These are phyloP conservation scores for Kodamaea neixiangensis DNA, from an alignment of 805 yeast species.

Conservation along the genomic window DNA sequence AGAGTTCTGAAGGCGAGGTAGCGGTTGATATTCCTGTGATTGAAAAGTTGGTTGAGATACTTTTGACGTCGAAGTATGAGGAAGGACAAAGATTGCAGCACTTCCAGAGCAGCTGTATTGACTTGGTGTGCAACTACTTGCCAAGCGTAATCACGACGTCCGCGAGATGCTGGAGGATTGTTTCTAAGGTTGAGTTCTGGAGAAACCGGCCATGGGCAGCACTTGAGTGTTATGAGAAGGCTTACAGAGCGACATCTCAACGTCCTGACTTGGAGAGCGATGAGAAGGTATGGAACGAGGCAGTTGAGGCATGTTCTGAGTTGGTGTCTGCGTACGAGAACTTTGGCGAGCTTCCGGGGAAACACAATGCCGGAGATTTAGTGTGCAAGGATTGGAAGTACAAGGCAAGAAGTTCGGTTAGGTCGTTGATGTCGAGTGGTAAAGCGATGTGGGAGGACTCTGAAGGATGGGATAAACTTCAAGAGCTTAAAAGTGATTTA, in stretches of 20 bases:
- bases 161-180: constrained; percentile 75
- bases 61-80: constrained; percentile 52
- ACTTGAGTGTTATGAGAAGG: constrained; percentile 81
- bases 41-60: constrained; percentile 67
- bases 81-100: constrained; percentile 46
- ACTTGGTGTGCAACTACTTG: constrained; percentile 66
- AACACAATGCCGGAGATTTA: constrained; percentile 74
- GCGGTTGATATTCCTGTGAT: constrained; percentile 75
- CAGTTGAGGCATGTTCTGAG: constrained; percentile 77
- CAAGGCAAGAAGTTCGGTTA: constrained; percentile 70
- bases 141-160: constrained; percentile 71
- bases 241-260: constrained; percentile 70
- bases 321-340: constrained; percentile 84
- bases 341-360: constrained; percentile 82
- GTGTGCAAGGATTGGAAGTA: constrained; percentile 93
- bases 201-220: constrained; percentile 85
- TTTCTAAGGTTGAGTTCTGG: constrained; percentile 89
- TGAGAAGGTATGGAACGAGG: constrained; percentile 70
- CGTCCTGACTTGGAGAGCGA: constrained; percentile 63
- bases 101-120: constrained; percentile 69
- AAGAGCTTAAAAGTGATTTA: constrained; percentile 51
- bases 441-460: constrained; percentile 76
- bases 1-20: constrained; percentile 57
- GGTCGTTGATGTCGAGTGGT: constrained; percentile 79
- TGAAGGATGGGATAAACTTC: constrained; percentile 70